Base-by-base conservation (phyloP, 2,329 filamentous ascomycete species). In the Ophiocordyceps camponoti-leonardi region DNA sequence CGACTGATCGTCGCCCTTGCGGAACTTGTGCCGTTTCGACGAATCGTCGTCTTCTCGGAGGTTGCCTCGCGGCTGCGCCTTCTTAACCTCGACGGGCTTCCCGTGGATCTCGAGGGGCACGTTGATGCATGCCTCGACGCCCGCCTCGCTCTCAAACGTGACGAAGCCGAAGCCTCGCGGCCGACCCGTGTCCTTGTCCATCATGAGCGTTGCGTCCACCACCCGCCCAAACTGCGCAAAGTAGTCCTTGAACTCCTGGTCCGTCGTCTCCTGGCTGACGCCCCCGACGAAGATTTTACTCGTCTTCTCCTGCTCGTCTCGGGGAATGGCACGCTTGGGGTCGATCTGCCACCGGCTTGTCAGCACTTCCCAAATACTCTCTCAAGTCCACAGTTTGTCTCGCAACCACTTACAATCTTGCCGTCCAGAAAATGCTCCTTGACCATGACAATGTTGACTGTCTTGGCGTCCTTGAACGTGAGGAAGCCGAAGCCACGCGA, bases 201-300 rank as follows among this genome's bases (percentile, higher is more conserved):
- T 98, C 92, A 98, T 98, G 2, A 98, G 77, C 0, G 92, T 98
- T 2, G 92, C 92, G 65, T 98, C 92, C 37, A 98, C 82, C 19
- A 98, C 92, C 49, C 90, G 81, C 26, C 92, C 92, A 56, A 96
- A 98, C 58, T 94, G 86, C 57, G 84, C 86, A 67, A 98, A 98
- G 66, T 94, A 98, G 49, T 92, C 82, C 58, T 86, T 87, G 62
- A 98, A 98, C 60, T 96, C 87, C 50, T 88, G 81, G 57, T 98
- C 92, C 1, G 86, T 95, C 0, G 90, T 92, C 57, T 98, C 92
- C 66, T 96, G 92, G 62, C 86, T 94, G 47, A 98, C 92, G 57
- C 92, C 92, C 30, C 92, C 92, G 20, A 98, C 92, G 55, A 98
- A 98, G 54, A 98, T 98, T 66, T 98, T 98, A 65, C 85, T 92